Evolutionary conservation across 1,139 yeast genomes (phyloP).

Genomic region (Yamadazyma sp.): DNA sequence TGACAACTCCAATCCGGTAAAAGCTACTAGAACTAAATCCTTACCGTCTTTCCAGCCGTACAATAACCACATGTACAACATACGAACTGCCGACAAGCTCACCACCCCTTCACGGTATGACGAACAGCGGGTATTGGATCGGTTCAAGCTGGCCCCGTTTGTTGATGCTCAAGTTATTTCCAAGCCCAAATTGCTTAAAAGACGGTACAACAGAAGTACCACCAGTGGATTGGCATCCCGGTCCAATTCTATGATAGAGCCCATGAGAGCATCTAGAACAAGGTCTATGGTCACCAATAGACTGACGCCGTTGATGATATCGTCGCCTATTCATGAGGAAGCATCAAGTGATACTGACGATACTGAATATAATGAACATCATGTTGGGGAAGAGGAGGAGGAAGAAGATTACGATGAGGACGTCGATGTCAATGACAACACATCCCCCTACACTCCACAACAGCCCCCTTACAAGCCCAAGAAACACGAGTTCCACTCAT

Average conservation of each 20-base stretch:
- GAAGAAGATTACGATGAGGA: slow-evolving; percentile 16
- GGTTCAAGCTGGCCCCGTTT: slow-evolving; percentile 51
- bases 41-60: slow-evolving; percentile 54
- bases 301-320: slow-evolving; percentile 29
- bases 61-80: slow-evolving; percentile 40
- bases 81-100: slow-evolving; percentile 43
- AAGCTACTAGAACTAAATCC: slow-evolving; percentile 67
- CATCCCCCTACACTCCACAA: slow-evolving; percentile 46
- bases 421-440: slow-evolving; percentile 19
- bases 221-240: slow-evolving; percentile 5
- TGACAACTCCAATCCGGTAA: slow-evolving; percentile 17
- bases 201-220: slow-evolving; percentile 16
- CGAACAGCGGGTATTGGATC: slow-evolving; percentile 43
- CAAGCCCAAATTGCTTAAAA: slow-evolving; percentile 26
- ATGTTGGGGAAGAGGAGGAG: slow-evolving; percentile 15
- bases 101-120: slow-evolving; percentile 42
- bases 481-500: slow-evolving; percentile 30
- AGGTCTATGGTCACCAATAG: slow-evolving; percentile 38
- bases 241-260: slow-evolving; percentile 20
- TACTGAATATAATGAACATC: slow-evolving; percentile 32
- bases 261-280: slow-evolving; percentile 46
- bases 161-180: slow-evolving; percentile 41
- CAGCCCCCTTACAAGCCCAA: slow-evolving; percentile 33
- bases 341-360: slow-evolving; percentile 35
- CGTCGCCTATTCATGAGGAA: slow-evolving; percentile 45